Evolutionary conservation across 1,139 yeast genomes (phyloP).

Genomic region (Protomyces lactucae-debilis): DNA sequence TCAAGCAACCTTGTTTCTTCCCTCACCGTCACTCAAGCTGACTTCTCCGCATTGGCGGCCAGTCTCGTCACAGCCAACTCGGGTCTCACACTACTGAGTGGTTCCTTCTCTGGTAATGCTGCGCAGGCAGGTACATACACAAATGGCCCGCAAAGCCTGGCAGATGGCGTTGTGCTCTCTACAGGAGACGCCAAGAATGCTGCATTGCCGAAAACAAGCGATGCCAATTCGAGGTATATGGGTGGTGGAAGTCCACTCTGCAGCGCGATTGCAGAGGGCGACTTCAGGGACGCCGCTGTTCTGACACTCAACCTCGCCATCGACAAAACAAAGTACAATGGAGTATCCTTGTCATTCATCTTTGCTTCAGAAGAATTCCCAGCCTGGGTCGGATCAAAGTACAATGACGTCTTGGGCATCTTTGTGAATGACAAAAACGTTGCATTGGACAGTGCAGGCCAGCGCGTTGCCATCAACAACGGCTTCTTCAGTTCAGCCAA

Average conservation of each 20-base stretch:
- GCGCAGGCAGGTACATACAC: neutral
- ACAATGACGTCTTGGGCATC: neutral
- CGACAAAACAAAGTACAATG: neutral
- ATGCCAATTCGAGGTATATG: neutral
- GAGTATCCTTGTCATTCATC: neutral
- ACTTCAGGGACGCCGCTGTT: neutral
- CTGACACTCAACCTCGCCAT: neutral
- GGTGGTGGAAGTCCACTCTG: neutral
- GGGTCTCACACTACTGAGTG: neutral
- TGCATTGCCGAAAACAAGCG: neutral
- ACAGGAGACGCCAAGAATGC: neutral
- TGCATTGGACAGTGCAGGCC: conserved; percentile 6
- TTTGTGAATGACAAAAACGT: neutral
- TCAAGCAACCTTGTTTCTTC: neutral
- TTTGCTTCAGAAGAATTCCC: neutral
- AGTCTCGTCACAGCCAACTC: neutral
- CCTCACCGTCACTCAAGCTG: neutral
- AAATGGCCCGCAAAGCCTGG: neutral
- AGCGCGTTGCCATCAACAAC: conserved; percentile 1
- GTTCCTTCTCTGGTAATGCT: neutral
- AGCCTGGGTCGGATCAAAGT: neutral
- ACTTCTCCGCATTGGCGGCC: neutral
- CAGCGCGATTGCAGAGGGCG: neutral
- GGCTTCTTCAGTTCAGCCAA: neutral
- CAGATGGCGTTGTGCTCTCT: neutral